Base-by-base conservation (phyloP, 2,329 filamentous ascomycete species). In the Fusarium dlaminii region DNA sequence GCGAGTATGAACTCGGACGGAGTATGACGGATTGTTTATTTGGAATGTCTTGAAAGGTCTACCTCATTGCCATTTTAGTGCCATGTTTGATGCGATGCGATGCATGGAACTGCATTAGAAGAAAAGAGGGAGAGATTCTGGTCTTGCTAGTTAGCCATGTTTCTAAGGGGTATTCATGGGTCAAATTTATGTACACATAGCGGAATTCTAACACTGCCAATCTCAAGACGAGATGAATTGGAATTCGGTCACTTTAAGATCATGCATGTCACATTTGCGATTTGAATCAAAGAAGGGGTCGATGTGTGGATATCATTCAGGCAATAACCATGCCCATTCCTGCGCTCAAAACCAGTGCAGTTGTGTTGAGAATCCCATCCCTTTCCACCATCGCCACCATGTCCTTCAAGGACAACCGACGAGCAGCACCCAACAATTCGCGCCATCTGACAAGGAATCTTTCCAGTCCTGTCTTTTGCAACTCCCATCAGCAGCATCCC, bases 11-110 rank as follows among this genome's bases (percentile, higher is more conserved):
- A 59, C 63, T 51, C 59, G 55, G 36, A 68, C 30, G 75, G 69
- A 69, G 70, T 75, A 75, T 70, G 72, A 73, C 48, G 72, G 68
- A 57, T 63, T 73, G n/a, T 73, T 70, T 75, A 68, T 57, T 75
- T 73, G 61, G 56, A 43, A 52, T 63, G 36, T 66, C 54, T 75
- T 61, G 62, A 43, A 59, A 70, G 61, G 55, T 62, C 52, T 27
- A 48, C 24, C 18, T n/a, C 30, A 36, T 32, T 63, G 37, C 32
- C 60, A 52, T 42, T 48, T 59, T 32, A 48, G 57, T 63, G 54
- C 30, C 18, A 51, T 20, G 51, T 42, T 32, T 59, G 39, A 63
- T 62, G 42, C 15, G 42, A 60, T 56, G 39, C 6, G 51, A 52
- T 54, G 37, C 14, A 60, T 55, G 30, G 55, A 32, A 49, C 40